Percentiles rank a stretch among this genome's conserved stretches.
Evolutionary conservation across 1,284 basidiomycete species (phyloP).

Genomic region (Gomphus bonarii): DNA sequence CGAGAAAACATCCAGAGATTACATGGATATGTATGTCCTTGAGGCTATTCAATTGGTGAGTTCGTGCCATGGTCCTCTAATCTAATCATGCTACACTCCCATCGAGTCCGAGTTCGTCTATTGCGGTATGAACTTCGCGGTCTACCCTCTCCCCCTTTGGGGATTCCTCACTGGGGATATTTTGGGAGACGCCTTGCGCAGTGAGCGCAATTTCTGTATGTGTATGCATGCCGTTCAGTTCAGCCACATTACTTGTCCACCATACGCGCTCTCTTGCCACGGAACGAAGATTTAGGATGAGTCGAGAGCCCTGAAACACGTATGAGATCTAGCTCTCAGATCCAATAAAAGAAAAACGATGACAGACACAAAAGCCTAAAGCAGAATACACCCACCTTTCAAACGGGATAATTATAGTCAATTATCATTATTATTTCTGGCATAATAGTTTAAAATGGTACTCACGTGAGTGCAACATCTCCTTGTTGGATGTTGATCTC

Average conservation of each 20-base stretch:
- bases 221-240: neutral
- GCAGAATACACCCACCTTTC: conserved; percentile 2
- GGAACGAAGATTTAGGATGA: conserved; percentile 4
- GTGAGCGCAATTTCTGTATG: neutral
- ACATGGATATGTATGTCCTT: neutral
- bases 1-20: neutral
- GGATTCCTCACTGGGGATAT: conserved; percentile 28
- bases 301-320: conserved; percentile 1
- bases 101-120: conserved; percentile 5
- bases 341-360: neutral
- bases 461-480: conserved; percentile 7
- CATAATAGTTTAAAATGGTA: neutral
- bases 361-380: neutral
- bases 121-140: neutral
- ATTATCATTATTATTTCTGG: neutral
- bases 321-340: neutral
- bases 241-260: neutral
- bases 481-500: neutral
- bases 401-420: neutral
- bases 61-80: neutral
- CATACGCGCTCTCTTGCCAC: neutral
- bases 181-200: neutral
- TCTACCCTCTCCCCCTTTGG: conserved; percentile 27
- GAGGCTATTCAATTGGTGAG: neutral
- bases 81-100: conserved; percentile 34